A percentile compares a stretch with the other conserved stretches of the same genome.
phyloP scores from a whole-genome alignment of 2,329 filamentous ascomycete species.

The Cytospora piceicola region DNA sequence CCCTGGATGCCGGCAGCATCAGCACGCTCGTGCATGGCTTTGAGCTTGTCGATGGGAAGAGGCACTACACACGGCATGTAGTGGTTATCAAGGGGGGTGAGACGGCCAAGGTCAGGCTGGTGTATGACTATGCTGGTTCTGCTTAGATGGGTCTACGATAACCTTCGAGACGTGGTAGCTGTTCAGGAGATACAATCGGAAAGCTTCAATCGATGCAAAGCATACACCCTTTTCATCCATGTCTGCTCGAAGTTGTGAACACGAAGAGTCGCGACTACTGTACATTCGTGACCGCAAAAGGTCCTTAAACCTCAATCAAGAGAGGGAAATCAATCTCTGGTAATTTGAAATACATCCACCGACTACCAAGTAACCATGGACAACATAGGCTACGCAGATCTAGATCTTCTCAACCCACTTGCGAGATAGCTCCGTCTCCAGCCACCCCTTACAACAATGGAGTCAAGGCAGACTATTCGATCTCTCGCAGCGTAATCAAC shows the following conservation, averaged over 20 bases:
- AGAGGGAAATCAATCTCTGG: no score
- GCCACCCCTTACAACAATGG: background rate
- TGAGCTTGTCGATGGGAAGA: slow-evolving; percentile 23
- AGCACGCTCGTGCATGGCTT: slow-evolving; percentile 28
- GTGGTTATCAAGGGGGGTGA: slow-evolving; percentile 24
- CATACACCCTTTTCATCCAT: no score
- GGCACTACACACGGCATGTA: slow-evolving; percentile 27
- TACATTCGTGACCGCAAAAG: no score
- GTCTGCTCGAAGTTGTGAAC: no score
- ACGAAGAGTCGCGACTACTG: no score
- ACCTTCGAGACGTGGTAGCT: background rate
- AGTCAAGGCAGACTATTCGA: background rate
- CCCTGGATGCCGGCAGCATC: slow-evolving; percentile 28
- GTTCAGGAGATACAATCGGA: no score
- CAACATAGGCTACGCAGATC: background rate
- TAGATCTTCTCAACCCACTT: background rate
- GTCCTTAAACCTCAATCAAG: no score
- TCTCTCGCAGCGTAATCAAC: no score
- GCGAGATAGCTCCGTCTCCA: background rate
- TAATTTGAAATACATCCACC: no score
- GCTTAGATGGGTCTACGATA: background rate
- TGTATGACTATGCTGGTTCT: slow-evolving; percentile 29
- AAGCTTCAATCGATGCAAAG: no score
- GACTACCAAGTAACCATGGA: no score
- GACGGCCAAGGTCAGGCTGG: slow-evolving; percentile 24